These are phyloP conservation scores for Aspergillus sp. DNA, from an alignment of 2,329 filamentous ascomycete species.

Conservation along the genomic window DNA sequence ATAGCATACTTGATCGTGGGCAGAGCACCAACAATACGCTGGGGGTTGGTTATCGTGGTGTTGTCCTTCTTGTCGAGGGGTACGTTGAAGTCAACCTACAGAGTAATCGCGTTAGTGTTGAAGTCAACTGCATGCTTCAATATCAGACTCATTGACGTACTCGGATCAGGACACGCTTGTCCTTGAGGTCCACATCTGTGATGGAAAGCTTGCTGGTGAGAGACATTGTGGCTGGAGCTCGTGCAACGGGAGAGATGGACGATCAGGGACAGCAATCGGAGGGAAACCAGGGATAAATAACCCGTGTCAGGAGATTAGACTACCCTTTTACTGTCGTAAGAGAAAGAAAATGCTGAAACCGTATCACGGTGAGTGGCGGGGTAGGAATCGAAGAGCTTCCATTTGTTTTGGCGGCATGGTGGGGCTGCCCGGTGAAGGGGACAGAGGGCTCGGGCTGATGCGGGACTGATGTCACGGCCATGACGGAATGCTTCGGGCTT, in stretches of 20 bases:
- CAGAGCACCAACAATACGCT: slow-evolving; percentile 94
- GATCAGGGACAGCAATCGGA: slow-evolving; percentile 10
- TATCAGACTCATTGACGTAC: slow-evolving; percentile 55
- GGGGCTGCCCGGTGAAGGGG: slow-evolving; percentile 28
- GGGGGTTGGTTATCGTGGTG: slow-evolving; percentile 96
- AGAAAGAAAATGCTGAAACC: slow-evolving; percentile 14
- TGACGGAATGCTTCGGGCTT: slow-evolving; percentile 32
- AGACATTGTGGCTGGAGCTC: slow-evolving; percentile 66
- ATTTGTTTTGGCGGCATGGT: slow-evolving; percentile 18
- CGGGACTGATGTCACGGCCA: slow-evolving; percentile 42
- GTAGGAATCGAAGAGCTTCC: slow-evolving; percentile 14
- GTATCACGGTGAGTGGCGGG: slow-evolving; percentile 27
- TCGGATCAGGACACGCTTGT: slow-evolving; percentile 95
- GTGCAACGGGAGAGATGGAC: slow-evolving; percentile 12
- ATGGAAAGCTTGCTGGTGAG: slow-evolving; percentile 98
- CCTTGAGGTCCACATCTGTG: slow-evolving; percentile 94
- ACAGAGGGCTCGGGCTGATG: slow-evolving; percentile 37
- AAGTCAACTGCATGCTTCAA: slow-evolving; percentile 13
- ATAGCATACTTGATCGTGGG: slow-evolving; percentile 94
- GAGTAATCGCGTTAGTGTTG: slow-evolving; percentile 12
- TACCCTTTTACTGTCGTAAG: not conserved
- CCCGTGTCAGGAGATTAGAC: slow-evolving; percentile 7
- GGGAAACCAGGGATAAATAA: slow-evolving; percentile 5
- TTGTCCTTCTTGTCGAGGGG: slow-evolving; percentile 73
- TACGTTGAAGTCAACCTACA: slow-evolving; percentile 98